Conservation (phyloP, 768 basidiomycete genomes). For the Russula earlei region DNA sequence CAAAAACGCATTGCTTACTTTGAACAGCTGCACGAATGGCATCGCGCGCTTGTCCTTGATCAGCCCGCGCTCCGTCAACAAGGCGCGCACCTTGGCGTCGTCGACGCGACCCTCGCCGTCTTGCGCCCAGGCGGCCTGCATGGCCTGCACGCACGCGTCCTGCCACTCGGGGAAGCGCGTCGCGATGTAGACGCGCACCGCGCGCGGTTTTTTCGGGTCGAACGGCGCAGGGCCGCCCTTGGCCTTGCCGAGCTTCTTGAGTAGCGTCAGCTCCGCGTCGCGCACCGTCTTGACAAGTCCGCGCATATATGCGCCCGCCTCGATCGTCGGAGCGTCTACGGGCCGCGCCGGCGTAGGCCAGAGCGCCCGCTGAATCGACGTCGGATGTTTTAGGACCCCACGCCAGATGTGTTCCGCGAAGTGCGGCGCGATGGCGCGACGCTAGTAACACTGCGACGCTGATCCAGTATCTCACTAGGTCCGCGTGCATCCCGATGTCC, state of each 20-base stretch:
- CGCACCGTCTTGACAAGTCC: constrained; percentile 85
- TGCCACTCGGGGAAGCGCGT: constrained; percentile 93
- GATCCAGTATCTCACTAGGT: constrained; percentile 82
- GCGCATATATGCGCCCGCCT: constrained; percentile 80
- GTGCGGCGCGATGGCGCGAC: constrained; percentile 86
- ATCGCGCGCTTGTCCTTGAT: constrained; percentile 94
- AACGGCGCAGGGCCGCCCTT: constrained; percentile 47
- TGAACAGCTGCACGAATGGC: constrained; percentile 91
- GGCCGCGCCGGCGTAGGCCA: constrained; percentile 66
- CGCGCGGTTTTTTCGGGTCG: constrained; percentile 80
- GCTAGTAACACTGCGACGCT: constrained; percentile 69
- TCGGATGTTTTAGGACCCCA: constrained; percentile 57
- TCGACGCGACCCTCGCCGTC: constrained; percentile 50
- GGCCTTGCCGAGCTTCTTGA: constrained; percentile 73
- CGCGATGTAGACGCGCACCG: constrained; percentile 84
- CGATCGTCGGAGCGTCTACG: constrained; percentile 57
- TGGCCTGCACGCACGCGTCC: constrained; percentile 63
- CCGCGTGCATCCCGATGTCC: constrained; percentile 85
- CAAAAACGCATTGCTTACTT: constrained; percentile 39
- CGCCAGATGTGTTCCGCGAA: constrained; percentile 88
- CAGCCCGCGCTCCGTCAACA: constrained; percentile 59
- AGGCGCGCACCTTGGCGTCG: constrained; percentile 64
- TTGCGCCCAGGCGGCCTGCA: constrained; percentile 57
- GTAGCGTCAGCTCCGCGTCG: constrained; percentile 69
- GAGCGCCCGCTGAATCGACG: constrained; percentile 70